Evolutionary conservation across 257 asterid species (phyloP).

Genomic region (Paraleonurus japonicus): DNA sequence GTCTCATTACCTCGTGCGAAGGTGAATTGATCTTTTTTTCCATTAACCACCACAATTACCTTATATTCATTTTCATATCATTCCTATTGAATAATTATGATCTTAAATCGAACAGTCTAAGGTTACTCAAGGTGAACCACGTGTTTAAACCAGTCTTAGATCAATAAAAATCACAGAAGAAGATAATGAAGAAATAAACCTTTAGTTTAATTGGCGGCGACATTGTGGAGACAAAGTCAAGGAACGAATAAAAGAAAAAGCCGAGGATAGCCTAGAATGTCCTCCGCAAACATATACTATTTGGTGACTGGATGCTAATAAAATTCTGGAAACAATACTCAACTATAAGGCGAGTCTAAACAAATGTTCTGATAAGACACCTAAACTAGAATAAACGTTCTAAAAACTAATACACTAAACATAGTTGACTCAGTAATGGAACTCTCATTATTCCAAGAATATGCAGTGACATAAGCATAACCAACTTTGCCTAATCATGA

Average conservation of each 20-base stretch:
- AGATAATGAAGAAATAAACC: neutral
- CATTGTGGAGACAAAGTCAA: neutral
- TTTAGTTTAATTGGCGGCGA: neutral
- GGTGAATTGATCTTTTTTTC: too few species aligned
- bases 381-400: neutral
- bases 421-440: neutral
- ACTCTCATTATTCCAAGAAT: neutral
- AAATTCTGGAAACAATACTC: neutral
- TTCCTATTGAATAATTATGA: too few species aligned
- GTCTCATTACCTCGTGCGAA: too few species aligned
- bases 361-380: neutral
- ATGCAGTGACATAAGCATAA: neutral
- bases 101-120: neutral
- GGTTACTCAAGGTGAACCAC: neutral
- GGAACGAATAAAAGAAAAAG: neutral
- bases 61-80: too few species aligned
- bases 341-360: neutral
- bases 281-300: neutral
- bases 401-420: neutral
- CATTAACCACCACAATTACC: too few species aligned
- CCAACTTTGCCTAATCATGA: neutral
- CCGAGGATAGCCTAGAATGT: neutral
- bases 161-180: neutral
- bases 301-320: neutral
- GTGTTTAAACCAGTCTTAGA: neutral